Conservation (phyloP, 495 filamentous ascomycete species). For the Daldinia caldariorum region DNA sequence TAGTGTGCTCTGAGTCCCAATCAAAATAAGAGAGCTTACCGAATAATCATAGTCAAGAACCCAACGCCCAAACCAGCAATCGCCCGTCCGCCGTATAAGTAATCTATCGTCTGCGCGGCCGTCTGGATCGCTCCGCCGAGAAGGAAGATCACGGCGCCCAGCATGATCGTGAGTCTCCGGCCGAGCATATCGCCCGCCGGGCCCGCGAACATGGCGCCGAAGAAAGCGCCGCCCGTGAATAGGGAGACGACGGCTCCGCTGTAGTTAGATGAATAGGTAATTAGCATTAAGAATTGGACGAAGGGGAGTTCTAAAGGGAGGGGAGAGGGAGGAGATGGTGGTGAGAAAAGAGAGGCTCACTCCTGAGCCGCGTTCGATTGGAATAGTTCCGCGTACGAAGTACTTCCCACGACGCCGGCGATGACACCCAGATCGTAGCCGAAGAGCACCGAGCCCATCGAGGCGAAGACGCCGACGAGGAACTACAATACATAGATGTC, state of each 20-base stretch:
- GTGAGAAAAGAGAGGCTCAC: constrained; percentile 60
- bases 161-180: constrained; percentile 55
- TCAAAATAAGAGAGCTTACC: constrained; percentile 22
- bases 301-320: too few relatives aligned
- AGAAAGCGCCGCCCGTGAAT: constrained; percentile 72
- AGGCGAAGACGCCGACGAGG: constrained; percentile 70
- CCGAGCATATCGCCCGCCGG: constrained; percentile 56
- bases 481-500: constrained; percentile 51
- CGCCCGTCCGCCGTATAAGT: constrained; percentile 52
- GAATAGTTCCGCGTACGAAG: constrained; percentile 63
- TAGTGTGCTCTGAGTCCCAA: neutral
- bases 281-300: constrained; percentile 1
- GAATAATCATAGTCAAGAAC: constrained; percentile 61
- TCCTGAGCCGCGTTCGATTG: constrained; percentile 62
- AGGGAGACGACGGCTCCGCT: constrained; percentile 74
- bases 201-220: constrained; percentile 63
- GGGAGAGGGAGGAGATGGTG: too few relatives aligned
- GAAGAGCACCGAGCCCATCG: constrained; percentile 68
- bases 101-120: constrained; percentile 47
- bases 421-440: constrained; percentile 68
- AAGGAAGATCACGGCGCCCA: constrained; percentile 53
- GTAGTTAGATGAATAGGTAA: neutral
- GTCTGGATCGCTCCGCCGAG: constrained; percentile 56
- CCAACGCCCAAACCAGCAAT: constrained; percentile 59
- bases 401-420: constrained; percentile 65